Percentiles rank a stretch among this genome's conserved stretches.
Conservation (phyloP, 768 basidiomycete genomes). For the Tylopilus vinaceipallidus region DNA sequence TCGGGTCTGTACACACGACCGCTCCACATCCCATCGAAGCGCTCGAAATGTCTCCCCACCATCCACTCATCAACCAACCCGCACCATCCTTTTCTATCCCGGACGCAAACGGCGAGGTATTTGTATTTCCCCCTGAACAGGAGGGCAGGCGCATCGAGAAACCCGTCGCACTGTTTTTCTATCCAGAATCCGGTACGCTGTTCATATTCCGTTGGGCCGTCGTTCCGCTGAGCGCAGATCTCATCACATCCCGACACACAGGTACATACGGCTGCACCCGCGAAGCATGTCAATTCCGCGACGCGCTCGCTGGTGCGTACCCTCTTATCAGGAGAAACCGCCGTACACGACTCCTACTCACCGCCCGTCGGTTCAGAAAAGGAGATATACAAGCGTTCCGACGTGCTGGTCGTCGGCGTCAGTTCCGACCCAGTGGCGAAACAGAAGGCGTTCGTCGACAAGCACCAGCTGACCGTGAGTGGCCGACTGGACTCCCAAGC, state of each 20-base stretch:
- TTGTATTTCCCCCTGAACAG: slow-evolving; percentile 57
- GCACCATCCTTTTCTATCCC: slow-evolving; percentile 68
- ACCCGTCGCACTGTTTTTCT: slow-evolving; percentile 78
- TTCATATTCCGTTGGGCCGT: neutral
- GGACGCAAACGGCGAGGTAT: slow-evolving; percentile 60
- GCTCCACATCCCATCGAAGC: neutral
- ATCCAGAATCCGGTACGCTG: slow-evolving; percentile 58
- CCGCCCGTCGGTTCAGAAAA: slow-evolving; percentile 45
- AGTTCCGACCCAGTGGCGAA: slow-evolving; percentile 70
- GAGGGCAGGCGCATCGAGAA: slow-evolving; percentile 36
- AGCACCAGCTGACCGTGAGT: slow-evolving; percentile 60
- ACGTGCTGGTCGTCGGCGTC: slow-evolving; percentile 69
- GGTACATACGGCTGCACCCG: slow-evolving; percentile 78
- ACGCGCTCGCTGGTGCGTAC: slow-evolving; percentile 63
- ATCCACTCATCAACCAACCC: slow-evolving; percentile 56
- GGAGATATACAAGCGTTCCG: slow-evolving; percentile 59
- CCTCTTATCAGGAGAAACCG: neutral
- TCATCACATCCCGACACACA: no score
- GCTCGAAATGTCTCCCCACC: slow-evolving; percentile 38
- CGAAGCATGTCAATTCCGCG: slow-evolving; percentile 80
- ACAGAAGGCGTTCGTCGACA: slow-evolving; percentile 74
- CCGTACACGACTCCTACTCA: neutral
- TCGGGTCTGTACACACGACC: no score
- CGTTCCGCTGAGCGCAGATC: no score
- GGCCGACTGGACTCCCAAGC: neutral